phyloP scores from a whole-genome alignment of 2,329 filamentous ascomycete species.

The Neofusicoccum parvum region DNA sequence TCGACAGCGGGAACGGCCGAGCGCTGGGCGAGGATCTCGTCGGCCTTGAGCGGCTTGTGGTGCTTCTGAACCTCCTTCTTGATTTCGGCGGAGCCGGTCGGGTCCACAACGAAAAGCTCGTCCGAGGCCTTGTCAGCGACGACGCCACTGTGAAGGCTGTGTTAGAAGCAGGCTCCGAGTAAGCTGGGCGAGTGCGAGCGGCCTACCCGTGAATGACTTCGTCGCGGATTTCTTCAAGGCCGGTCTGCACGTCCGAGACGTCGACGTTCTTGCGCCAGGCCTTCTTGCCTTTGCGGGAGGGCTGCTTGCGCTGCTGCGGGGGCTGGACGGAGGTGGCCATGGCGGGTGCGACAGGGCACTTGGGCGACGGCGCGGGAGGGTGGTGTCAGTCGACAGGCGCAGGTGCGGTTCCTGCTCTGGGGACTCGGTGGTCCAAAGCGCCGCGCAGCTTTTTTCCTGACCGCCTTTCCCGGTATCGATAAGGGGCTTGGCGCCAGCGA shows the following conservation, averaged over 20 bases:
- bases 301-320: conserved; percentile 81
- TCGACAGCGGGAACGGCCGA: conserved; percentile 80
- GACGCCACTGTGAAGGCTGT: conserved; percentile 65
- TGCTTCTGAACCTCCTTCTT: conserved; percentile 65
- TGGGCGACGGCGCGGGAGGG: background rate
- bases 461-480: conserved; percentile 1
- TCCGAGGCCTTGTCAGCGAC: conserved; percentile 79
- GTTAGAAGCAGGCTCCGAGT: conserved; percentile 23
- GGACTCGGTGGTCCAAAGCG: background rate
- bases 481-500: background rate
- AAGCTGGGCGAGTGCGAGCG: background rate
- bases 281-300: conserved; percentile 96
- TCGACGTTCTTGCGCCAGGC: conserved; percentile 99
- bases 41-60: conserved; percentile 80
- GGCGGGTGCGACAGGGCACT: background rate
- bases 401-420: background rate
- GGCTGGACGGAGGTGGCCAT: conserved; percentile 44
- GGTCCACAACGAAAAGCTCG: conserved; percentile 84
- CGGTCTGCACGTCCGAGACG: conserved; percentile 79
- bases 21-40: conserved; percentile 86
- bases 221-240: conserved; percentile 80
- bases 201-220: conserved; percentile 85
- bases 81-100: conserved; percentile 68
- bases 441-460: background rate
- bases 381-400: background rate